Evolutionary conservation across 2,329 filamentous ascomycete genomes (phyloP).

Genomic region (Botryosphaeria agaves): DNA sequence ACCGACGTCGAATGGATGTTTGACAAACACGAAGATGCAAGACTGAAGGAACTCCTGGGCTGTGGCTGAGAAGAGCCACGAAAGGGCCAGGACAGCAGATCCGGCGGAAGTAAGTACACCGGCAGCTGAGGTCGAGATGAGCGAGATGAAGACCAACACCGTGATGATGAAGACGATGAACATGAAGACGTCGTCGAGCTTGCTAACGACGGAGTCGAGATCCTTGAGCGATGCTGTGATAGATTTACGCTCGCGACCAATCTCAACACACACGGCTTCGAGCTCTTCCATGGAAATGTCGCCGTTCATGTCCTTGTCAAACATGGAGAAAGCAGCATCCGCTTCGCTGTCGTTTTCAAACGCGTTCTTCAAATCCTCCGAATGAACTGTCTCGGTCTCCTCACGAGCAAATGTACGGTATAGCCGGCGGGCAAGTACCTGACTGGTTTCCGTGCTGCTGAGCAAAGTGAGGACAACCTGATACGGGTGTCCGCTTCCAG

Average conservation of each 20-base stretch:
- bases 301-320: constrained; percentile 91
- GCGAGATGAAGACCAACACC: constrained; percentile 70
- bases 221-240: constrained; percentile 92
- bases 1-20: constrained; percentile 92
- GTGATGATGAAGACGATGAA: constrained; percentile 71
- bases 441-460: constrained; percentile 52
- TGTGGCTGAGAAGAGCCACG: constrained; percentile 83
- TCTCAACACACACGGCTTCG: constrained; percentile 83
- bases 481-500: constrained; percentile 57
- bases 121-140: constrained; percentile 81
- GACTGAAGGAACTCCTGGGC: constrained; percentile 92
- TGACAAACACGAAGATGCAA: constrained; percentile 88
- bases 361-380: constrained; percentile 61
- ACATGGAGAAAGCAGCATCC: constrained; percentile 76
- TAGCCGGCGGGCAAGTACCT: constrained; percentile 71
- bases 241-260: constrained; percentile 84
- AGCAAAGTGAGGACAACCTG: constrained; percentile 73
- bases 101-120: constrained; percentile 81
- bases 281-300: constrained; percentile 94
- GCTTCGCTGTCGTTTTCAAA: constrained; percentile 76
- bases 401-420: constrained; percentile 72
- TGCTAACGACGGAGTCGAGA: constrained; percentile 79
- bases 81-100: constrained; percentile 71
- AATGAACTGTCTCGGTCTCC: constrained; percentile 56
- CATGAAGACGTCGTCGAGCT: constrained; percentile 76